Conservation (phyloP, 495 filamentous ascomycete species). For the Jackrogersella multiformis region DNA sequence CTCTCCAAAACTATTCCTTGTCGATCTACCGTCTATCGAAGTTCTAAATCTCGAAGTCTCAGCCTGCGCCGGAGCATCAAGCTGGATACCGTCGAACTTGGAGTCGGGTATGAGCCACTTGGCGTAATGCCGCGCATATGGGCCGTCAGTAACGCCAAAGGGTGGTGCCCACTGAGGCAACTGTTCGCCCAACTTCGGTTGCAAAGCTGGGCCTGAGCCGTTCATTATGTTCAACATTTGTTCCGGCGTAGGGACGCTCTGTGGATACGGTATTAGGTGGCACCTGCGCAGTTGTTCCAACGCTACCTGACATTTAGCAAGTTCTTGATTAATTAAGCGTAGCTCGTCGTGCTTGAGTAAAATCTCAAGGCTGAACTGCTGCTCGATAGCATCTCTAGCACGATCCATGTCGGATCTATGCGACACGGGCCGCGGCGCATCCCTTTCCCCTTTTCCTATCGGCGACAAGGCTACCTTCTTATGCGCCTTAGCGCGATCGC, state of each 20-base stretch:
- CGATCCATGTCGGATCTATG: slow-evolving; percentile 44
- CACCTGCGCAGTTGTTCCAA: slow-evolving; percentile 94
- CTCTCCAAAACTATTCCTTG: slow-evolving; percentile 75
- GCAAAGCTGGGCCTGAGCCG: slow-evolving; percentile 74
- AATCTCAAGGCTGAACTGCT: slow-evolving; percentile 90
- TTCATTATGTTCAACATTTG: slow-evolving; percentile 71
- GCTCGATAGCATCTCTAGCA: slow-evolving; percentile 77
- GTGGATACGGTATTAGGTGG: slow-evolving; percentile 87
- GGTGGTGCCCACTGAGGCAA: slow-evolving; percentile 75
- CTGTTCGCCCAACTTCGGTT: slow-evolving; percentile 63
- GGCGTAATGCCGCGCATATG: slow-evolving; percentile 92
- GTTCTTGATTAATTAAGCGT: slow-evolving; percentile 92
- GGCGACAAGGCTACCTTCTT: slow-evolving; percentile 46
- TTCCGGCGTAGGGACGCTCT: slow-evolving; percentile 65
- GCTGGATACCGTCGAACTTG: slow-evolving; percentile 76
- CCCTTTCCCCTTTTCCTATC: slow-evolving; percentile 28
- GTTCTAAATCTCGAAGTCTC: slow-evolving; percentile 50
- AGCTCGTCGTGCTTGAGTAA: slow-evolving; percentile 94
- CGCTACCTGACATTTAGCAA: slow-evolving; percentile 95
- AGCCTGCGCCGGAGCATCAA: slow-evolving; percentile 46
- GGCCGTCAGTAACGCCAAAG: slow-evolving; percentile 89
- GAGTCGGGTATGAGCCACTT: slow-evolving; percentile 92
- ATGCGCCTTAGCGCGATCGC: slow-evolving; percentile 50
- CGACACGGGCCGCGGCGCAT: slow-evolving; percentile 20
- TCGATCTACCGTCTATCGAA: slow-evolving; percentile 73